Percentiles rank a stretch among this genome's conserved stretches.
Evolutionary conservation across 106 monocot species (phyloP).

Genomic region (Platanthera zijinensis): DNA sequence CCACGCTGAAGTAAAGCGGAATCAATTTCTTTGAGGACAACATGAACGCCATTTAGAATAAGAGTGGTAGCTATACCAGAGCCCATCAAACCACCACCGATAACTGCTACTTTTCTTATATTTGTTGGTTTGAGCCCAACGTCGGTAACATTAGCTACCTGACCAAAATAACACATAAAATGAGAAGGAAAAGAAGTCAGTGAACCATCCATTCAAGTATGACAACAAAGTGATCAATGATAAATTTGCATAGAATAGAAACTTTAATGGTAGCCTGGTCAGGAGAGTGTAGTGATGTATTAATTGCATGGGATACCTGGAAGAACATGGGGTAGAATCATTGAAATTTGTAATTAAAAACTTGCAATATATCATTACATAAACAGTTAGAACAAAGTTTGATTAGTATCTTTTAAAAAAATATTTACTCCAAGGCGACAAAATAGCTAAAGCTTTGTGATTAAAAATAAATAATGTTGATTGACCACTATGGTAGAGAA

Average conservation of each 20-base stretch:
- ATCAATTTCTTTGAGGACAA: constrained; percentile 72
- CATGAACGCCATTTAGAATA: constrained; percentile 43
- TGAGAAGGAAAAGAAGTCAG: neutral
- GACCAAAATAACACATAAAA: constrained; percentile 1
- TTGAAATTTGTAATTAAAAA: neutral
- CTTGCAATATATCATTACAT: neutral
- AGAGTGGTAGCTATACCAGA: constrained; percentile 86
- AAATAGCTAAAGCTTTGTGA: neutral
- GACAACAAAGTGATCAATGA: neutral
- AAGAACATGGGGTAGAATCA: neutral
- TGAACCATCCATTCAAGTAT: neutral
- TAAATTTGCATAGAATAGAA: neutral
- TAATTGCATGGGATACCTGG: neutral
- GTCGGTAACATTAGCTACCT: constrained; percentile 74
- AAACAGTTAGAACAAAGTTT: neutral
- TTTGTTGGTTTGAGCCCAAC: constrained; percentile 55
- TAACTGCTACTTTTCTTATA: constrained; percentile 70
- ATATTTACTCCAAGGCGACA: neutral
- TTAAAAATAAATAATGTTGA: neutral
- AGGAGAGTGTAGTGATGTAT: neutral
- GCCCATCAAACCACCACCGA: constrained; percentile 95
- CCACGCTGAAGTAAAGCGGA: constrained; percentile 55
- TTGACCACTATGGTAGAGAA: neutral
- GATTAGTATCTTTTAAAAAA: neutral
- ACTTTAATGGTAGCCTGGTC: neutral